Evolutionary conservation across 768 basidiomycete genomes (phyloP).

Genomic region (Boletus pseudopeckii): DNA sequence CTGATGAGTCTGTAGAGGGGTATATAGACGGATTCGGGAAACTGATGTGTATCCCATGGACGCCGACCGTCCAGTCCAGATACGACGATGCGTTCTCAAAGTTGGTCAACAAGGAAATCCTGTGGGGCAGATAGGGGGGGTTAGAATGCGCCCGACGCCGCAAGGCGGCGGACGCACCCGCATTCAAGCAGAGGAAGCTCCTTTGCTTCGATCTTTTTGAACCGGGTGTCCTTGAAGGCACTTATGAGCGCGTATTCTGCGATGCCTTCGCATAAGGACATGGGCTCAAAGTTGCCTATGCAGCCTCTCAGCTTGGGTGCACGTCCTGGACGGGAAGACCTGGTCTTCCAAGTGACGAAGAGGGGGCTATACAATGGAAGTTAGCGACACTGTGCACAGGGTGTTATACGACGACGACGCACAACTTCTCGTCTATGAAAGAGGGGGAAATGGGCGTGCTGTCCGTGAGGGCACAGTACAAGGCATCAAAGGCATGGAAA

Average conservation of each 20-base stretch:
- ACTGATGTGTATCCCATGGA: slow-evolving; percentile 87
- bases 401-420: slow-evolving; percentile 30
- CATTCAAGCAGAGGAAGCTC: slow-evolving; percentile 85
- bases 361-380: slow-evolving; percentile 49
- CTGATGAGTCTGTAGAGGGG: slow-evolving; percentile 42
- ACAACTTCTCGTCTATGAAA: slow-evolving; percentile 80
- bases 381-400: slow-evolving; percentile 2
- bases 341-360: slow-evolving; percentile 95
- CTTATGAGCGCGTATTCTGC: slow-evolving; percentile 90
- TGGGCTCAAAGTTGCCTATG: slow-evolving; percentile 88
- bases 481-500: slow-evolving; percentile 76
- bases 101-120: slow-evolving; percentile 89
- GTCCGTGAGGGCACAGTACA: slow-evolving; percentile 71
- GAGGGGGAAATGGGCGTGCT: slow-evolving; percentile 51
- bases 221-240: slow-evolving; percentile 85
- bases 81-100: slow-evolving; percentile 84
- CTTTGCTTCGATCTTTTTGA: slow-evolving; percentile 69
- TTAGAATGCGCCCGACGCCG: background rate
- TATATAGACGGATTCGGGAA: slow-evolving; percentile 78
- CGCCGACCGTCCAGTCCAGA: slow-evolving; percentile 90
- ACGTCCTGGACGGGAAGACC: slow-evolving; percentile 55
- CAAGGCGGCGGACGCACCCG: slow-evolving; percentile 52
- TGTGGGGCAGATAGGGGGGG: slow-evolving; percentile 28
- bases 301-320: slow-evolving; percentile 78
- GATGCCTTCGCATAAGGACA: slow-evolving; percentile 70